A percentile compares a stretch with the other conserved stretches of the same genome.
These are phyloP conservation scores for Camellia sinensis DNA, from an alignment of 148 eudicot species.

Conservation along the genomic window DNA sequence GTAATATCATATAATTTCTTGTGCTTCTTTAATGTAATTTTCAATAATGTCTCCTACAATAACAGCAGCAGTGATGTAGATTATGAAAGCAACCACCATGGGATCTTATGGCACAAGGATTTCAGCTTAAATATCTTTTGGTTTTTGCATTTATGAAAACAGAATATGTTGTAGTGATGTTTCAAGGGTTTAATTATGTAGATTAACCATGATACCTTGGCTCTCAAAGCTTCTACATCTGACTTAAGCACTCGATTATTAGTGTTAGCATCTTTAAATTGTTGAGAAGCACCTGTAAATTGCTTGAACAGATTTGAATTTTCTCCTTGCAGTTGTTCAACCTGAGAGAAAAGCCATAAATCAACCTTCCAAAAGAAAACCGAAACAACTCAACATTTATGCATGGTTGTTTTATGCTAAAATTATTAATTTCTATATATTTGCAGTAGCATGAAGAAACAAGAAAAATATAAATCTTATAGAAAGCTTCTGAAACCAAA, in stretches of 20 bases:
- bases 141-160: no score
- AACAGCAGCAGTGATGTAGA: no score
- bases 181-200: no score
- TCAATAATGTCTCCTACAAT: no score
- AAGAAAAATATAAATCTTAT: neutral
- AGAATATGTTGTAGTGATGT: no score
- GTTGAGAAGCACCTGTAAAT: conserved; percentile 66
- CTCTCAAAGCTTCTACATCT: conserved; percentile 94
- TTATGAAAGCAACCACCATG: no score
- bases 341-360: conserved; percentile 35
- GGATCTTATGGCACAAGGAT: no score
- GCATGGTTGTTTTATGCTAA: neutral
- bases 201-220: conserved; percentile 52
- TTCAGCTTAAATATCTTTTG: no score
- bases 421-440: neutral
- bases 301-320: conserved; percentile 63
- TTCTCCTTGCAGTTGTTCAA: conserved; percentile 70
- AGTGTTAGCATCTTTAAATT: conserved; percentile 70
- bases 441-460: neutral
- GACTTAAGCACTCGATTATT: conserved; percentile 89
- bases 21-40: no score
- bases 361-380: neutral
- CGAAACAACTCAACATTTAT: neutral
- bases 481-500: neutral
- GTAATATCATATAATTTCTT: no score